Conservation (phyloP, 2,329 filamentous ascomycete species). For the Aspergillus tamarii region DNA sequence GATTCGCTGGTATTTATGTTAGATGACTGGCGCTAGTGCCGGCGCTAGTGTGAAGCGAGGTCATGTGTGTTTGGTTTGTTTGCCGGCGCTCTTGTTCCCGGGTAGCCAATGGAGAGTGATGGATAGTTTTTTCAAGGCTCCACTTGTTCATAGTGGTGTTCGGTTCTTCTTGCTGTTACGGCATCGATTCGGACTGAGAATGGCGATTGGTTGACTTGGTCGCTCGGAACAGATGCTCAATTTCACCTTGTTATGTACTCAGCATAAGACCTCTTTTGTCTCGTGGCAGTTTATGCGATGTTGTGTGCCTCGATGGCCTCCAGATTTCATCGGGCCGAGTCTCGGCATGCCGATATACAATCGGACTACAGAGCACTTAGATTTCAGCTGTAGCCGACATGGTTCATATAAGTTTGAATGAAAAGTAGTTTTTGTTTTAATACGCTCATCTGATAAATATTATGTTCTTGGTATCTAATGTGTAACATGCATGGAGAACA, state of each 20-base stretch:
- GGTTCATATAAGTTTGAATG: not conserved
- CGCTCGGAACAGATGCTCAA: not conserved
- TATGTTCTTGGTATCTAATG: not conserved
- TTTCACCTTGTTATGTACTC: not conserved
- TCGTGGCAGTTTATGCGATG: not conserved
- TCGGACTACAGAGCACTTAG: no score
- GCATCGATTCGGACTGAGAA: not conserved
- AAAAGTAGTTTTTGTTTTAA: not conserved
- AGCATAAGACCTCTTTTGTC: not conserved
- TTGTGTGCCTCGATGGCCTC: not conserved
- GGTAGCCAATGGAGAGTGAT: not conserved
- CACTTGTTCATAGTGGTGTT: not conserved
- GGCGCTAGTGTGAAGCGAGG: slow-evolving; percentile 29
- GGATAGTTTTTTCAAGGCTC: not conserved
- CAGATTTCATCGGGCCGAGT: not conserved
- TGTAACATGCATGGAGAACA: not conserved
- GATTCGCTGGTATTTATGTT: not conserved
- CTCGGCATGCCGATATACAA: not conserved
- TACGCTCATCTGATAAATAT: not conserved
- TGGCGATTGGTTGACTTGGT: not conserved
- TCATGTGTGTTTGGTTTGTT: slow-evolving; percentile 23
- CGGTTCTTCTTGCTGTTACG: not conserved
- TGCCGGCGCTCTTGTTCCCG: not conserved
- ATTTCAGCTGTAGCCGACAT: no score
- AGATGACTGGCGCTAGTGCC: not conserved